These are phyloP conservation scores for Melanogaster broomeanus DNA, from an alignment of 768 basidiomycete genomes.

Conservation along the genomic window DNA sequence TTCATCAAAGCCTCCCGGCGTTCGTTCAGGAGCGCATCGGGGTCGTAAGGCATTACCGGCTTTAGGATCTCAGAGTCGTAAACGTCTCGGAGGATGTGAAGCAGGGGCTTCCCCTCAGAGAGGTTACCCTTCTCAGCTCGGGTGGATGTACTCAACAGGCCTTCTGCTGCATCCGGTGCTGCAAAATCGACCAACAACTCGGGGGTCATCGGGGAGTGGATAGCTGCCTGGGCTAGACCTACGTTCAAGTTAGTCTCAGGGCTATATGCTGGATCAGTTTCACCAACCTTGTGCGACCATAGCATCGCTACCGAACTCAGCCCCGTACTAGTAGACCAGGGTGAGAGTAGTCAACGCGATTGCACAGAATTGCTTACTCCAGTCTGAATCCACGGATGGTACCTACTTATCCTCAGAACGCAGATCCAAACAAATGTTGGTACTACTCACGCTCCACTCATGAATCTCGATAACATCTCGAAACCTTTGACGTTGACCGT, in stretches of 20 bases:
- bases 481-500: constrained; percentile 32
- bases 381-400: constrained; percentile 59
- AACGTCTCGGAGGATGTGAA: constrained; percentile 50
- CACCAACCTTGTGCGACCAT: constrained; percentile 50
- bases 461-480: constrained; percentile 36
- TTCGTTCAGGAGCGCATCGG: constrained; percentile 40
- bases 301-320: constrained; percentile 52
- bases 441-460: constrained; percentile 37
- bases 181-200: constrained; percentile 37
- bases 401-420: constrained; percentile 26
- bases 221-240: constrained; percentile 52
- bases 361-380: constrained; percentile 40
- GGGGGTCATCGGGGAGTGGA: constrained; percentile 34
- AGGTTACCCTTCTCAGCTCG: constrained; percentile 18
- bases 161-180: constrained; percentile 2
- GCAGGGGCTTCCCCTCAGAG: constrained; percentile 39
- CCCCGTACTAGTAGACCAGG: constrained; percentile 42
- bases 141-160: neutral
- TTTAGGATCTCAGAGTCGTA: constrained; percentile 51
- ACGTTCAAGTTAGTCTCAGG: neutral
- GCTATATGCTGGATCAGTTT: neutral
- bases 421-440: neutral
- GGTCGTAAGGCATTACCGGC: constrained; percentile 55
- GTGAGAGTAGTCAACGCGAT: neutral
- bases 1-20: constrained; percentile 36